Percentiles rank a stretch among this genome's conserved stretches.
Evolutionary conservation across 306 rosid species (phyloP).

Genomic region (Neltuma alba): DNA sequence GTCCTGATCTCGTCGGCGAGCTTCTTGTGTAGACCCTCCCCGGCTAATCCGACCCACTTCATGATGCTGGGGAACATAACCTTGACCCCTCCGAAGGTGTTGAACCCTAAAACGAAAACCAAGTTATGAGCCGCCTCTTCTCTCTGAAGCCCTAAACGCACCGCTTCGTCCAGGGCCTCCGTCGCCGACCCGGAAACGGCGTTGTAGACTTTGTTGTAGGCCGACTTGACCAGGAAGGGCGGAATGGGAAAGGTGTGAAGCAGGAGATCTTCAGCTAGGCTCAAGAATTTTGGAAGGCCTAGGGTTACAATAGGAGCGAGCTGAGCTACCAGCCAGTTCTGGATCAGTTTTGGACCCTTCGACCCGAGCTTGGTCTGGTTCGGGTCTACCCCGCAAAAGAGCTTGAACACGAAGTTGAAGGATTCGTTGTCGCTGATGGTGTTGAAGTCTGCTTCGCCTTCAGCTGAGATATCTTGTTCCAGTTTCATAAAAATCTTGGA

Average conservation of each 20-base stretch:
- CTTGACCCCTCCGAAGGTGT: not conserved
- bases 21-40: constrained; percentile 49
- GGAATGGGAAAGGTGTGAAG: not conserved
- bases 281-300: not conserved
- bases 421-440: constrained; percentile 35
- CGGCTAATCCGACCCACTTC: constrained; percentile 46
- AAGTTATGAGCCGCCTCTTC: not conserved
- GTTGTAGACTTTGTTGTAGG: not conserved
- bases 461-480: constrained; percentile 33
- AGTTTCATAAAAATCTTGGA: constrained; percentile 49
- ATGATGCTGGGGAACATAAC: not conserved
- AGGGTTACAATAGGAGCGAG: not conserved
- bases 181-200: not conserved
- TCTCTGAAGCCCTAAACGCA: not conserved
- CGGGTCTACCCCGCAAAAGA: constrained; percentile 47
- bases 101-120: not conserved
- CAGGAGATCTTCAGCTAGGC: not conserved
- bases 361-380: not conserved
- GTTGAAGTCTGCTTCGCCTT: constrained; percentile 47
- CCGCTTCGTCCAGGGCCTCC: not conserved
- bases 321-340: not conserved
- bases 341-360: not conserved
- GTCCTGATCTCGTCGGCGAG: constrained; percentile 60
- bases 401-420: constrained; percentile 52
- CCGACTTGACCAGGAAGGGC: not conserved